Conservation (phyloP, 768 basidiomycete species). For the Leccinum pellstonianum region DNA sequence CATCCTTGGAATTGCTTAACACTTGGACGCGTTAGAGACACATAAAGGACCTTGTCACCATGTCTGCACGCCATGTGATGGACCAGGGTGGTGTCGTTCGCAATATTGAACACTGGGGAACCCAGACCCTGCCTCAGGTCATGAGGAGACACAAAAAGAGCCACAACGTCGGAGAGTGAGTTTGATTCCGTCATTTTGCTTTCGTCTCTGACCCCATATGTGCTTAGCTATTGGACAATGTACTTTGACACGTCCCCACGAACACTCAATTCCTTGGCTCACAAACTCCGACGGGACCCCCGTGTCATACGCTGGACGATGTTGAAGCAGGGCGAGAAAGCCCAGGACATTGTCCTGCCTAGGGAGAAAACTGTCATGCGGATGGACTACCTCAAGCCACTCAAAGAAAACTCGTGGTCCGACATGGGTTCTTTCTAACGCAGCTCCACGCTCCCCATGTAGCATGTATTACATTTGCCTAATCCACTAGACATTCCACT, state of each 20-base stretch:
- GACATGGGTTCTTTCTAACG: conserved; percentile 19
- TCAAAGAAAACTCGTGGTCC: conserved; percentile 28
- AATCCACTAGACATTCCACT: neutral
- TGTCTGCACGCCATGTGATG: conserved; percentile 70
- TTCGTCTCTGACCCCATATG: conserved; percentile 6
- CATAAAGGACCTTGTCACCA: conserved; percentile 71
- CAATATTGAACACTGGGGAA: conserved; percentile 74
- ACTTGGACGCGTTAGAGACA: conserved; percentile 46
- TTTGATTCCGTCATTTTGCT: conserved; percentile 20
- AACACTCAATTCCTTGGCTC: conserved; percentile 61
- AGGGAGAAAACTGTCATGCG: conserved; percentile 44
- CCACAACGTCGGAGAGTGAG: conserved; percentile 74
- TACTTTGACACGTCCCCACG: conserved; percentile 85
- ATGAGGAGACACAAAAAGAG: conserved; percentile 63
- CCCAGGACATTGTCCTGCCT: conserved; percentile 62
- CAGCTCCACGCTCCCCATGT: neutral
- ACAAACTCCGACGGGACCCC: conserved; percentile 73
- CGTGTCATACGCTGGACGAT: conserved; percentile 82
- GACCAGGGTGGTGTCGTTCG: conserved; percentile 79
- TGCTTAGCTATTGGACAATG: conserved; percentile 81
- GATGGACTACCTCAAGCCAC: conserved; percentile 25
- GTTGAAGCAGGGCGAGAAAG: conserved; percentile 70
- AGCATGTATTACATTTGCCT: neutral
- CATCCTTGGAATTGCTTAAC: neutral
- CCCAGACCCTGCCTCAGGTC: conserved; percentile 65